phyloP scores from a whole-genome alignment of 441 rosid genomes.

The Capsella rubella region DNA sequence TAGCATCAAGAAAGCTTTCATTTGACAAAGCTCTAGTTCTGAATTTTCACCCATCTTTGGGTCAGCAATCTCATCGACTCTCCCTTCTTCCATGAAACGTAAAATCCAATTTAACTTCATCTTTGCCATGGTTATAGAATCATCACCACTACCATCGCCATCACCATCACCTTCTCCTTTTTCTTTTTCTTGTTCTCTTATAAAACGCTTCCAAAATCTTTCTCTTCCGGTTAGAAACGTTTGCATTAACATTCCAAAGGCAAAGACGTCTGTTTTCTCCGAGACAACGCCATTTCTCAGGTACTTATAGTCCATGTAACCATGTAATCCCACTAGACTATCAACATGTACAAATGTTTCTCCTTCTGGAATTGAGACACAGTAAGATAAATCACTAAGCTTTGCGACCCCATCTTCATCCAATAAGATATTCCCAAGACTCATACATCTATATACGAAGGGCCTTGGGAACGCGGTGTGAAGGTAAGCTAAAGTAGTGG shows the following conservation, averaged over 20 bases:
- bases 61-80: background rate
- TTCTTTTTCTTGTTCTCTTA: no score
- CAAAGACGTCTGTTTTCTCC: background rate
- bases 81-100: background rate
- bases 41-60: background rate
- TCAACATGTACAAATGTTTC: background rate
- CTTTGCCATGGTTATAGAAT: background rate
- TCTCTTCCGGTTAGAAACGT: background rate
- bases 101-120: no score
- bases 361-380: conserved; percentile 21
- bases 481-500: background rate
- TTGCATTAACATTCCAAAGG: background rate
- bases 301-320: no score
- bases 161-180: no score
- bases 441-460: background rate
- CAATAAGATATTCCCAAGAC: conserved; percentile 14
- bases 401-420: conserved; percentile 37
- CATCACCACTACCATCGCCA: background rate
- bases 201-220: background rate
- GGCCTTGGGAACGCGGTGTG: background rate
- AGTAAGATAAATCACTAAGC: conserved; percentile 38
- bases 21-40: background rate
- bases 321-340: no score
- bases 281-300: background rate
- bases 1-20: background rate